Evolutionary conservation across 306 rosid genomes (phyloP).

Genomic region (Glycine latifolia): DNA sequence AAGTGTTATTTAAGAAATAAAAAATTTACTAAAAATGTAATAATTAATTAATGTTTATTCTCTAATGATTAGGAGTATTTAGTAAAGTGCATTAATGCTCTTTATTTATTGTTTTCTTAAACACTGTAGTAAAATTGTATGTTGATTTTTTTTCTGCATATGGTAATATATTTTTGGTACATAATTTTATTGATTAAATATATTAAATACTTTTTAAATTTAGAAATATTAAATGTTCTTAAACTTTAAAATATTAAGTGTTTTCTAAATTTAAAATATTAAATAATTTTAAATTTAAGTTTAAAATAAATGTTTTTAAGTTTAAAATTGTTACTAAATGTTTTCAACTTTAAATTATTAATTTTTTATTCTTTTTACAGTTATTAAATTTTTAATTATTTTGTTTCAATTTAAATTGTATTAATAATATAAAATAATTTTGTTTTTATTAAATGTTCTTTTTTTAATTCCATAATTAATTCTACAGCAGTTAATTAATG

Average conservation of each 20-base stretch:
- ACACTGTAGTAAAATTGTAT: no score
- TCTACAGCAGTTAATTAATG: not conserved
- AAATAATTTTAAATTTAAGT: not conserved
- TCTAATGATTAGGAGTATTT: not conserved
- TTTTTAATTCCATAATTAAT: constrained; percentile 8
- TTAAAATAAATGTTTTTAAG: not conserved
- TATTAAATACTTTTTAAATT: not conserved
- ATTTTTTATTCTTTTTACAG: not conserved
- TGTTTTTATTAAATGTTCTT: not conserved
- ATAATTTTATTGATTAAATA: not conserved
- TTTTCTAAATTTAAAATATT: not conserved
- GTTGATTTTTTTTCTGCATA: not conserved
- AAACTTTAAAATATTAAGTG: not conserved
- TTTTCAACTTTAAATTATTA: no score
- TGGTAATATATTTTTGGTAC: not conserved
- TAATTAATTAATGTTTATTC: not conserved
- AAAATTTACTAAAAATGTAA: not conserved
- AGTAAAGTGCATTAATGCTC: not conserved
- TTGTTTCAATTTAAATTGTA: no score
- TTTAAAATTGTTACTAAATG: no score
- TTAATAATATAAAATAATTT: not conserved
- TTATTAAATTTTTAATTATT: not conserved
- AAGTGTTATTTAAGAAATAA: not conserved
- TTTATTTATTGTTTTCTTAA: not conserved
- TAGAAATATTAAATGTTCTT: not conserved